Conservation (phyloP, 23 red algal genomes). For the Pyropia yezoensis region DNA sequence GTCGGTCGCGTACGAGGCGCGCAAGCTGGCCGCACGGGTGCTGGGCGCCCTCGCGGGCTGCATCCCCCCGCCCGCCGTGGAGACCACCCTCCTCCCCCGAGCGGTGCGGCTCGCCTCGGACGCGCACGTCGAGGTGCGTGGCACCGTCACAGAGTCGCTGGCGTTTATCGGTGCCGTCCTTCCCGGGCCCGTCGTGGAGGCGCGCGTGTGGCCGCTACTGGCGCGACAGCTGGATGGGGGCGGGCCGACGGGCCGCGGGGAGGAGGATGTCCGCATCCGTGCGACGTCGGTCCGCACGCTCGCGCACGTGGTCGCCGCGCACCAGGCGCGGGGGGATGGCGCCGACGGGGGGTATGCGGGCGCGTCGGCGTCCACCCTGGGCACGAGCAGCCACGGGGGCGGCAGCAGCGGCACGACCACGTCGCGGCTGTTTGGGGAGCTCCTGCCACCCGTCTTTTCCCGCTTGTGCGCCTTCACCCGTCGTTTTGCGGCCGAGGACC, state of each 20-base stretch:
- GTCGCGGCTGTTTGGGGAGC: conserved; percentile 41
- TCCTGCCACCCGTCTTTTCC: conserved; percentile 60
- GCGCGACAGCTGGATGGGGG: conserved; percentile 22
- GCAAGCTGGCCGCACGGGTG: conserved; percentile 66
- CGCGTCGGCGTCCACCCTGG: too few relatives aligned
- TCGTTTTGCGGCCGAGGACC: conserved; percentile 48
- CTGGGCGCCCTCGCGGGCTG: conserved; percentile 47
- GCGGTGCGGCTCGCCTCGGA: conserved; percentile 40
- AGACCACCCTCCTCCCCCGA: conserved; percentile 57
- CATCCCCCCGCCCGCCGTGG: conserved; percentile 26
- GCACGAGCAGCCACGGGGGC: too few relatives aligned
- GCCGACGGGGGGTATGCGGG: too few relatives aligned
- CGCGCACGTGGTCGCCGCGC: conserved; percentile 65
- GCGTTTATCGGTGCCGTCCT: conserved; percentile 49
- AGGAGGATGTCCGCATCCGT: conserved; percentile 47
- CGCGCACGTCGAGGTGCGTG: conserved; percentile 55
- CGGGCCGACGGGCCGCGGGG: neutral
- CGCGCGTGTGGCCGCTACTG: conserved; percentile 38
- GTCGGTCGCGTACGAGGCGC: conserved; percentile 27
- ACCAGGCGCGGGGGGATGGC: conserved; percentile 19
- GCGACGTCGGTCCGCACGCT: conserved; percentile 59
- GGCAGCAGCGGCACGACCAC: neutral
- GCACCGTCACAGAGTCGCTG: conserved; percentile 50
- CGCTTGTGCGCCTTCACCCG: conserved; percentile 40
- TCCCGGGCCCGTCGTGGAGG: conserved; percentile 38